Conservation (phyloP, 805 yeast species). For the Hanseniaspora thailandica region DNA sequence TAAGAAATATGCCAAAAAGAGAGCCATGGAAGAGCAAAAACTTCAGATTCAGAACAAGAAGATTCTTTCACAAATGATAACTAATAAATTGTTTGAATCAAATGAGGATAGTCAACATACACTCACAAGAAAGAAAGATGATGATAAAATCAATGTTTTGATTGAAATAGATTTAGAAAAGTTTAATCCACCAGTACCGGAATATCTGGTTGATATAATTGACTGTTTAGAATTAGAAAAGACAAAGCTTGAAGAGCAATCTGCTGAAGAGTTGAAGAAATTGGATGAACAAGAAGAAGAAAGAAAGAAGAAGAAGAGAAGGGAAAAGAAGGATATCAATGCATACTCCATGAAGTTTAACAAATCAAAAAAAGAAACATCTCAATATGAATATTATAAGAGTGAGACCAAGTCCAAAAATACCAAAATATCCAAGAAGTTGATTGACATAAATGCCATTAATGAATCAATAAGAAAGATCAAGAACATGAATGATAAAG, state of each 20-base stretch:
- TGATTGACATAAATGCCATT: conserved; percentile 22
- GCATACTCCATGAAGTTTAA: conserved; percentile 10
- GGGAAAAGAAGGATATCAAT: conserved; percentile 6
- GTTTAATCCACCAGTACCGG: conserved; percentile 13
- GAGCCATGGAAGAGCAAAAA: conserved; percentile 10
- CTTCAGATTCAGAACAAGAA: background rate
- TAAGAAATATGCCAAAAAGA: background rate
- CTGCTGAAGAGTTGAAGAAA: background rate
- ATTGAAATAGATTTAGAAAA: conserved; percentile 14
- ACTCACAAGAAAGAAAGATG: background rate
- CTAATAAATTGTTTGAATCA: background rate
- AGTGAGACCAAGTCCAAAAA: conserved; percentile 15
- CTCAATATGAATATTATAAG: conserved; percentile 33
- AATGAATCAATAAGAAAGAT: conserved; percentile 31
- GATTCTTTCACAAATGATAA: background rate
- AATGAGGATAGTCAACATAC: background rate
- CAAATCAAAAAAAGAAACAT: conserved; percentile 22
- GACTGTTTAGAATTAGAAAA: background rate
- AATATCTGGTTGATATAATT: conserved; percentile 3
- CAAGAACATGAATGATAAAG: conserved; percentile 14
- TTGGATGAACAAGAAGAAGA: conserved; percentile 1
- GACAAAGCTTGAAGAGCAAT: background rate
- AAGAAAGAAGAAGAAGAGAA: conserved; percentile 2
- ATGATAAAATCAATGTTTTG: background rate
- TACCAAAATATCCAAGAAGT: conserved; percentile 17